Evolutionary conservation across 768 basidiomycete species (phyloP).

Genomic region (Amanita thiersii): DNA sequence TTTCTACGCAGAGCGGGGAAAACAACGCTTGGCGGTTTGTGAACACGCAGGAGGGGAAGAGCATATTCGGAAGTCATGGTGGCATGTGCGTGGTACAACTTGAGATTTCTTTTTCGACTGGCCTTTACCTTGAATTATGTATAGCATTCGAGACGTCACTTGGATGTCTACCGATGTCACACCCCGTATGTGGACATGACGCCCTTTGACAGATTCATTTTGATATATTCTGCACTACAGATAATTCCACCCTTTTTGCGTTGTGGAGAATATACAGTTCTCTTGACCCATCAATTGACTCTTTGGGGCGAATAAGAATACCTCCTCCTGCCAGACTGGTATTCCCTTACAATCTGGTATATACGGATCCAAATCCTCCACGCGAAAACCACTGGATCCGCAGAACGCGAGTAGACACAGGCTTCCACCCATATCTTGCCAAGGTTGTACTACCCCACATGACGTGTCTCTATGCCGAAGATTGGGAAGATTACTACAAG

Average conservation of each 20-base stretch:
- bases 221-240: constrained; percentile 21
- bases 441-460: constrained; percentile 71
- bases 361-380: constrained; percentile 36
- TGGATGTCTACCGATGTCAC: constrained; percentile 53
- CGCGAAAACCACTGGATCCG: constrained; percentile 26
- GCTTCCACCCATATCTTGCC: constrained; percentile 64
- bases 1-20: constrained; percentile 29
- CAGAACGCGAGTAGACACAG: constrained; percentile 44
- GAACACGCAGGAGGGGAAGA: constrained; percentile 38
- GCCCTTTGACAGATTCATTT: constrained; percentile 7
- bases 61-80: constrained; percentile 42
- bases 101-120: not conserved
- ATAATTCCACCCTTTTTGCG: constrained; percentile 67
- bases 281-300: constrained; percentile 37
- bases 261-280: constrained; percentile 73
- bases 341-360: constrained; percentile 61
- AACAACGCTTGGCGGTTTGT: constrained; percentile 54
- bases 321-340: constrained; percentile 67
- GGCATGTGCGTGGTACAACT: constrained; percentile 31
- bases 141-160: constrained; percentile 58
- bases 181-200: constrained; percentile 38
- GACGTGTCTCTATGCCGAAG: constrained; percentile 57
- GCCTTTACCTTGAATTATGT: not conserved
- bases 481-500: constrained; percentile 70
- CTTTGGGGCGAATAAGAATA: constrained; percentile 41